phyloP scores from a whole-genome alignment of 2,329 filamentous ascomycete genomes.

The Teratosphaeria zuluensis region DNA sequence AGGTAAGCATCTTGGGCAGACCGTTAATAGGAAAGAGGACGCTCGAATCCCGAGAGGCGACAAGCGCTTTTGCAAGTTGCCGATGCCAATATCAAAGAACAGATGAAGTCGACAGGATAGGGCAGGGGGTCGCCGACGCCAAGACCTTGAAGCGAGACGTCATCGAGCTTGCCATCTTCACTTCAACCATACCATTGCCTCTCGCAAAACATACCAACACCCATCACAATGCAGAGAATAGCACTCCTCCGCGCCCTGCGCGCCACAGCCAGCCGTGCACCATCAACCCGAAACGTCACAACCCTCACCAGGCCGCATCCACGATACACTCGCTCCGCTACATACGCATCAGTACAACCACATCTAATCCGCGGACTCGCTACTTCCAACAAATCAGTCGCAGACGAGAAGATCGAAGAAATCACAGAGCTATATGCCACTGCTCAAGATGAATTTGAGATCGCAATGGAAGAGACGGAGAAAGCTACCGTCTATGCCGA shows the following conservation, averaged over 20 bases:
- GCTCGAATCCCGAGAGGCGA: neutral
- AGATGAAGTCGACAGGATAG: neutral
- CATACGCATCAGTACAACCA: neutral
- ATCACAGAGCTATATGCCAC: conserved; percentile 33
- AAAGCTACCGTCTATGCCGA: conserved; percentile 47
- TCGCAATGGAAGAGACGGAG: conserved; percentile 42
- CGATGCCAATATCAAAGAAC: neutral
- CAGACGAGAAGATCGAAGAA: conserved; percentile 31
- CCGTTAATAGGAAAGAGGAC: neutral
- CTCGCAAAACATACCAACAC: neutral
- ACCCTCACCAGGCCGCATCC: conserved; percentile 8
- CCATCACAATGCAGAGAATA: conserved; percentile 2
- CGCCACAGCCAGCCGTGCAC: conserved; percentile 7
- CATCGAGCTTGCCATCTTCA: neutral
- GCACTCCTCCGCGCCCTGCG: conserved; percentile 3
- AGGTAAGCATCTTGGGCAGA: neutral
- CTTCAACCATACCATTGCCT: neutral
- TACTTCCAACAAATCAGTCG: conserved; percentile 17
- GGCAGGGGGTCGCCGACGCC: conserved; percentile 1
- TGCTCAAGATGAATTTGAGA: conserved; percentile 38
- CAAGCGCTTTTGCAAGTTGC: neutral
- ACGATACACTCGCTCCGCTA: conserved; percentile 1
- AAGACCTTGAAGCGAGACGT: conserved; percentile 9
- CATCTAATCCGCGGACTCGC: neutral
- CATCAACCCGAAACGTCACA: conserved; percentile 10